Evolutionary conservation across 495 filamentous ascomycete species (phyloP), one percentile per base, ranked within the genome.

Genomic region (Hypoxylon cercidicola): DNA sequence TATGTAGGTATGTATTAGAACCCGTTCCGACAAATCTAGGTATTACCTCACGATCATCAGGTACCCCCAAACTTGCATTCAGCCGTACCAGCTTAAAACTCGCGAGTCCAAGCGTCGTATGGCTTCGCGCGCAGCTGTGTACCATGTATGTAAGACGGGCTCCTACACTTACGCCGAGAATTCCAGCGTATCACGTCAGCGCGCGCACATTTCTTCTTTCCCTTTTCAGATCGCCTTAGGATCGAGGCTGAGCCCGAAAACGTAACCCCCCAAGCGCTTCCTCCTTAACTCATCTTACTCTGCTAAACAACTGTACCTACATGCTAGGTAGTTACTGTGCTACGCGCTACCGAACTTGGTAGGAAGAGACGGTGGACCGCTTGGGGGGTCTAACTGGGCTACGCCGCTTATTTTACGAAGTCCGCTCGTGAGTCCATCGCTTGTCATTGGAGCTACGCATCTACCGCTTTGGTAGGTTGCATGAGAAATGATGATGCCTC

Each of bases 211-310:
- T 35, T 37, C 13, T 41, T 23, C 23, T 55, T 35, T 39, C 32
- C 25, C 18, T 40, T 32, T 21, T 43, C 50, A 60, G 57, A 56
- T 53, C 51, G 61, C 62, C 66, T 49, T 46, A 58, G 60, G 56
- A 65, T 69, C 66, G 66, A 69, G 66, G 66, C 66, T 69, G 66
- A 69, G 66, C 56, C 13, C 1, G 34, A 37, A 56, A 53, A 48
- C 16, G 28, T 39, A 23, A 55, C 34, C 53, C 30, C 19, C 30
- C 10, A 32, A 51, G 11, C 30, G 25, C 10, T 18, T 39, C 40
- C 19, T 39, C 21, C 40, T 25, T 37, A 51, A 32, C 30, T 32
- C 5, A 1, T 9, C 21, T 32, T 30, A 43, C 28, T 45, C 35
- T 55, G 35, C n/a, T 32, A 7, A 32, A 16, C 40, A 6, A 10